Evolutionary conservation across 352 stramenopile genomes (phyloP).

Genomic region (Poterioochromonas sp.): DNA sequence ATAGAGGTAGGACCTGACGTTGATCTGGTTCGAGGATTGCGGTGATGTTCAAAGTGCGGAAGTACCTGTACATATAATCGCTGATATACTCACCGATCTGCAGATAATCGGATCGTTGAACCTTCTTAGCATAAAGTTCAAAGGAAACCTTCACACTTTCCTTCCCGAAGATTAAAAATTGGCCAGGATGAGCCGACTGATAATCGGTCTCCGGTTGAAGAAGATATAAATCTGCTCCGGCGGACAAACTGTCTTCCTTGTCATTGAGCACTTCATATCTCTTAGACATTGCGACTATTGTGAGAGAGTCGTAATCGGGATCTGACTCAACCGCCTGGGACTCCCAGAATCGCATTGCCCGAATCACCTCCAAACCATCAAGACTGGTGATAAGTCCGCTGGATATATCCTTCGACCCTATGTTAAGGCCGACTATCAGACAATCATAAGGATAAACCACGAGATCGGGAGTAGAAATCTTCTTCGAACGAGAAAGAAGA

Average conservation of each 20-base stretch:
- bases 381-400: background rate
- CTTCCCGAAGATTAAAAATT: background rate
- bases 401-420: background rate
- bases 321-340: background rate
- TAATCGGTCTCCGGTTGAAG: background rate
- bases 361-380: background rate
- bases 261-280: background rate
- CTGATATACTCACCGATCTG: constrained; percentile 34
- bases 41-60: constrained; percentile 7
- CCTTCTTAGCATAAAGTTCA: background rate
- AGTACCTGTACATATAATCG: constrained; percentile 25
- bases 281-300: background rate
- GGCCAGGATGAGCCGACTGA: background rate
- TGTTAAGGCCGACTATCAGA: background rate
- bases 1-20: background rate
- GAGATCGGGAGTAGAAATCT: background rate
- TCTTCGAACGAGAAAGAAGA: background rate
- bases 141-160: background rate
- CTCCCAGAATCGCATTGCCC: background rate
- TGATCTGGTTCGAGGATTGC: background rate
- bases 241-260: background rate
- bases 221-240: background rate
- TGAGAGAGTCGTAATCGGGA: background rate
- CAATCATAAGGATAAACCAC: background rate
- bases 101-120: background rate